phyloP scores from a whole-genome alignment of 148 eudicot species.

The Rhododendron ovatum region DNA sequence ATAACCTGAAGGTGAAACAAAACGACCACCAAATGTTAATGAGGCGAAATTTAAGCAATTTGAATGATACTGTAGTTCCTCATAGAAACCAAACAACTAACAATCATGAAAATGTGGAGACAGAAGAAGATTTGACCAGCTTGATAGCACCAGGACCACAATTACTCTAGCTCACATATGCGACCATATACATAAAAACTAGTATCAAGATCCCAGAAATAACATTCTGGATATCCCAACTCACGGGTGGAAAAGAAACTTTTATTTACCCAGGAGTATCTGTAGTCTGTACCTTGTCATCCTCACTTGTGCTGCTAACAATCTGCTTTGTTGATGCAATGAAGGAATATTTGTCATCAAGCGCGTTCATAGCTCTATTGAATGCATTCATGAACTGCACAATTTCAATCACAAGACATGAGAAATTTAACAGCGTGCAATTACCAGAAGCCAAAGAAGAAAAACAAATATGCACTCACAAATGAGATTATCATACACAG shows the following conservation, averaged over 20 bases:
- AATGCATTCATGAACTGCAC: conserved; percentile 87
- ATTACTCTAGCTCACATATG: too few species aligned
- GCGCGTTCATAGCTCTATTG: conserved; percentile 82
- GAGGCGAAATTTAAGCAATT: not conserved
- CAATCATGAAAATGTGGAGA: not conserved
- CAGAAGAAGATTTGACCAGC: not conserved
- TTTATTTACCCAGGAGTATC: not conserved
- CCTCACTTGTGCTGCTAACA: conserved; percentile 81
- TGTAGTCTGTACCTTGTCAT: conserved; percentile 66
- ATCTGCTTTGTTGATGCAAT: conserved; percentile 71
- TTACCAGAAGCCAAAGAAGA: conserved; percentile 1
- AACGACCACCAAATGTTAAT: not conserved
- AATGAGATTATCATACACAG: not conserved
- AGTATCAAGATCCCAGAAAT: not conserved
- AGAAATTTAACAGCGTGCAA: not conserved
- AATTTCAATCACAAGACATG: conserved; percentile 8
- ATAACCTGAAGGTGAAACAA: conserved; percentile 56
- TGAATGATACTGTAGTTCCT: not conserved
- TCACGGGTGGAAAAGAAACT: not conserved
- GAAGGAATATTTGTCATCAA: conserved; percentile 75
- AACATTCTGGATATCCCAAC: not conserved
- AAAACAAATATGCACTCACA: not conserved
- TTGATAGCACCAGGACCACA: conserved; percentile 1
- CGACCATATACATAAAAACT: not conserved
- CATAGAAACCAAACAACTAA: not conserved